A percentile compares a stretch with the other conserved stretches of the same genome.
Evolutionary conservation across 192 early-diverging fungal genomes (phyloP).

Genomic region (Coemansia sp.): DNA sequence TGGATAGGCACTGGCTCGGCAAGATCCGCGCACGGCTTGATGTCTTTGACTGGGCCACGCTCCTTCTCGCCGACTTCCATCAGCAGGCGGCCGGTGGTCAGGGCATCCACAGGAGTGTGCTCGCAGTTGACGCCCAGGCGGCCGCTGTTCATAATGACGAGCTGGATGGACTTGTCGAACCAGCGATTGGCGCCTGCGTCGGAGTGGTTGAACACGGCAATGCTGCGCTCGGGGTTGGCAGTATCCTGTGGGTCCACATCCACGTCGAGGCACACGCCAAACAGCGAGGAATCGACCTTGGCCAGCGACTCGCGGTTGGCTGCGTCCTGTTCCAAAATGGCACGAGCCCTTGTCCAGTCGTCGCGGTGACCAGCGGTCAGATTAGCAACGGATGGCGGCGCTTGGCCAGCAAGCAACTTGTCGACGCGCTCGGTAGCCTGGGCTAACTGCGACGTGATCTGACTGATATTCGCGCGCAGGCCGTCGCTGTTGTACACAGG

Average conservation of each 20-base stretch:
- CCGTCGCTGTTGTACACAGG: slow-evolving; percentile 69
- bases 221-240: slow-evolving; percentile 60
- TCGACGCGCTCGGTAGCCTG: slow-evolving; percentile 19
- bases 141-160: slow-evolving; percentile 81
- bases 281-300: slow-evolving; percentile 75
- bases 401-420: not conserved
- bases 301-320: slow-evolving; percentile 59
- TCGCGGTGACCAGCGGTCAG: slow-evolving; percentile 88
- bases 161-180: slow-evolving; percentile 95
- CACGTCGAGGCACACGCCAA: slow-evolving; percentile 83
- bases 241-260: slow-evolving; percentile 58
- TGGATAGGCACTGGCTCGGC: slow-evolving; percentile 60
- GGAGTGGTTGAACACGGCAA: slow-evolving; percentile 77
- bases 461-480: slow-evolving; percentile 55
- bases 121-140: slow-evolving; percentile 92
- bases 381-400: slow-evolving; percentile 56
- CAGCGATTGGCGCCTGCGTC: slow-evolving; percentile 80
- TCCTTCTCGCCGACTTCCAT: slow-evolving; percentile 62
- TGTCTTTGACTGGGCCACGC: slow-evolving; percentile 18
- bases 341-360: slow-evolving; percentile 71
- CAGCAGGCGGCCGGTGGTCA: slow-evolving; percentile 79
- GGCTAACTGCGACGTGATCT: slow-evolving; percentile 41
- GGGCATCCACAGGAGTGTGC: slow-evolving; percentile 91
- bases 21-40: slow-evolving; percentile 29
- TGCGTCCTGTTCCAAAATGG: slow-evolving; percentile 41